Base-by-base conservation (phyloP, 129 eudicot species). In the Arctium lappa region DNA sequence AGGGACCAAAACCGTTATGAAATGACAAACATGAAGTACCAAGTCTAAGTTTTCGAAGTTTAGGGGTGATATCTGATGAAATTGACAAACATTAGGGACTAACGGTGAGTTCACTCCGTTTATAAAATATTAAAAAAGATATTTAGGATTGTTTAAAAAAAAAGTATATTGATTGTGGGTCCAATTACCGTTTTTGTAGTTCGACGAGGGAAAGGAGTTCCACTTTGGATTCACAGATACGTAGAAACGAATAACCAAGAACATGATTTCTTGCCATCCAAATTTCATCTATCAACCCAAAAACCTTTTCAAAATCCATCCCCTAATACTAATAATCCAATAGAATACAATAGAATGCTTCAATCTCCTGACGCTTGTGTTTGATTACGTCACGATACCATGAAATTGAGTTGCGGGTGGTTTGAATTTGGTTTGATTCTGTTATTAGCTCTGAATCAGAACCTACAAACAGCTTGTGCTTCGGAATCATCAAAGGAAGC, bases 401-500 rank as follows among this genome's bases (percentile, higher is more conserved):
- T 78, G 87, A 40, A 62, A 84, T 13, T 63, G 62, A 72, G 71
- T 34, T 56, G 27, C 27, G 27, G 53, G 3, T 65, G 75, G 38
- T 60, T 73, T 27, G 13, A 38, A 40, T 84, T 83, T 2, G 18
- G 73, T 69, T 77, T 77, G 63, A 29, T 83, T 73, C 44, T 73
- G 5, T 62, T 73, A 62, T 44, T 56, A 70, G 74, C 80, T 79
- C 27, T 84, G 15, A 65, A 84, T 79, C 76, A 84, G 4, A 79
- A 78, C 65, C 79, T 36, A 60, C 38, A 11, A 72, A 74, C 56
- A 70, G 86, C 83, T 82, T 78, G 29, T 80, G 85, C 83, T 69
- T 83, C 90, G 36, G 85, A 73, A 85, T 80, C 88, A 7, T 79
- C 92, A 0, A 86, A 90, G 11, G 89, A 93, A 77, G 99, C 99